Conservation (phyloP, 2,329 filamentous ascomycete species). For the Pseudogymnoascus sp. region DNA sequence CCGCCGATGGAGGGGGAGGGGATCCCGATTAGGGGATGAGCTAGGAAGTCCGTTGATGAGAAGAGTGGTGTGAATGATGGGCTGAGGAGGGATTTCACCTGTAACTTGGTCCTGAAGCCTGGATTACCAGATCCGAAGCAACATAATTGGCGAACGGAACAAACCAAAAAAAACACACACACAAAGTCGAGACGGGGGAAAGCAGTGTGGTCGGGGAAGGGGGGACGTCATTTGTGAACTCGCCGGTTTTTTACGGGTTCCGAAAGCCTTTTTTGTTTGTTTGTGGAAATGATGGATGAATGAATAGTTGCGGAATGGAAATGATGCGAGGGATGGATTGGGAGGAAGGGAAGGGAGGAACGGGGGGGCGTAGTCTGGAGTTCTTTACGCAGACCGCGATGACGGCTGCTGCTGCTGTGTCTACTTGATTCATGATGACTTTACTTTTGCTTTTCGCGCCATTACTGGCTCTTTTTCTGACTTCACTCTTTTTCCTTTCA, state of each 20-base stretch:
- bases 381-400: not conserved
- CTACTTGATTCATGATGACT: conserved; percentile 9
- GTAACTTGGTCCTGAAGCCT: not conserved
- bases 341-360: not conserved
- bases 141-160: not conserved
- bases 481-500: too few species aligned
- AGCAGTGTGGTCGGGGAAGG: not conserved
- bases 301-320: not conserved
- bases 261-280: not conserved
- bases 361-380: not conserved
- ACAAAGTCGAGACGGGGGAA: not conserved
- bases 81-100: not conserved
- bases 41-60: not conserved
- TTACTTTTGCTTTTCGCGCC: not conserved
- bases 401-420: not conserved
- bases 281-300: not conserved
- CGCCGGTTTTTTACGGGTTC: not conserved
- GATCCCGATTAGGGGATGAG: conserved; percentile 51
- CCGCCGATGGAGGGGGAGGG: conserved; percentile 40
- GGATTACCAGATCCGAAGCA: not conserved
- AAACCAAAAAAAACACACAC: not conserved
- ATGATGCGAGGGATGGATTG: conserved; percentile 1
- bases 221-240: not conserved
- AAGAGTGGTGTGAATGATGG: not conserved
- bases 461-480: not conserved